Evolutionary conservation across 2,329 filamentous ascomycete genomes (phyloP).

Genomic region (Colletotrichum viniferum): DNA sequence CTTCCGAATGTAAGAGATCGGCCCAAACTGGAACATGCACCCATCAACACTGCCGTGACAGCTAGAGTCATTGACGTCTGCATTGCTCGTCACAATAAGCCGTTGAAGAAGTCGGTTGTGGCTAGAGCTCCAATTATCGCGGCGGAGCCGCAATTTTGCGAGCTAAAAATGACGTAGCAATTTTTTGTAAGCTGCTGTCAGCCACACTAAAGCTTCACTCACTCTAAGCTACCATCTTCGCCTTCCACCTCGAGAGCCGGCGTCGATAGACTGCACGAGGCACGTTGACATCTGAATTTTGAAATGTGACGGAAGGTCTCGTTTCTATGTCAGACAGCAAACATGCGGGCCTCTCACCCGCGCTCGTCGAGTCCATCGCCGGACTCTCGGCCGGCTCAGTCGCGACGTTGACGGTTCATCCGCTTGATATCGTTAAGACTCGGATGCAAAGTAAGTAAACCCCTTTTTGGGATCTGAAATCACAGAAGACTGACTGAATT

Average conservation of each 20-base stretch:
- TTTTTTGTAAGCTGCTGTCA: background rate
- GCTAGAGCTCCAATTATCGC: constrained; percentile 3
- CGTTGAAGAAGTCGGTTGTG: background rate
- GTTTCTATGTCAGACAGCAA: constrained; percentile 51
- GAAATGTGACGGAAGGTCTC: constrained; percentile 13
- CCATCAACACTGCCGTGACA: background rate
- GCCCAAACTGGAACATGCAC: background rate
- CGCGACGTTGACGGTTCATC: constrained; percentile 87
- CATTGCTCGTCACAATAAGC: background rate
- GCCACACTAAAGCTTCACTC: constrained; percentile 8
- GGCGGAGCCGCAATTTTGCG: constrained; percentile 12
- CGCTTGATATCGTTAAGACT: constrained; percentile 95
- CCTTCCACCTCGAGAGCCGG: background rate
- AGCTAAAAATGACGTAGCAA: constrained; percentile 19
- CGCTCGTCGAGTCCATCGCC: constrained; percentile 83
- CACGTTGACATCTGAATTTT: background rate
- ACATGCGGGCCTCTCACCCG: constrained; percentile 71
- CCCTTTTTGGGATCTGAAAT: background rate
- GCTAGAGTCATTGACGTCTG: background rate
- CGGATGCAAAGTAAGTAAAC: constrained; percentile 77
- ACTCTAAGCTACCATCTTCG: background rate
- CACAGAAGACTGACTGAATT: background rate
- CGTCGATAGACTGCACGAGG: background rate
- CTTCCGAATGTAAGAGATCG: background rate
- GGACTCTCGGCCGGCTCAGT: constrained; percentile 88